phyloP scores from a whole-genome alignment of 371 early-diverging fungal genomes.

The Apophysomyces sp. region DNA sequence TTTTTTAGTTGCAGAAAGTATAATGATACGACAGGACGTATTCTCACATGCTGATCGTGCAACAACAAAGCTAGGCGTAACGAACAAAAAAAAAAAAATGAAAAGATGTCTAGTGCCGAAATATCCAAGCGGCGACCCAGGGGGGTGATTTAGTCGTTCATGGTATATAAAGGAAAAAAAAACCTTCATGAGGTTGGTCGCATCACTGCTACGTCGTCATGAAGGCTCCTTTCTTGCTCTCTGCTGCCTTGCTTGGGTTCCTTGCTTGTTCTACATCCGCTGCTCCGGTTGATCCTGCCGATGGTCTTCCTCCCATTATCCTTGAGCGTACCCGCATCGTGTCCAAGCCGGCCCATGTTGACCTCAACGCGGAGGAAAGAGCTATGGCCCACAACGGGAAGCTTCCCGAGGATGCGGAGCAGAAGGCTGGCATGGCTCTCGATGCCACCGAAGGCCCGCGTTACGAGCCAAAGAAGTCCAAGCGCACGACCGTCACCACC shows the following conservation, averaged over 20 bases:
- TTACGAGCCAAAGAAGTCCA: neutral
- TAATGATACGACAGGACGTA: neutral
- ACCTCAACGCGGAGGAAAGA: neutral
- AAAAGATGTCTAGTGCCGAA: neutral
- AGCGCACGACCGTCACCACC: neutral
- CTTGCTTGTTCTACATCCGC: neutral
- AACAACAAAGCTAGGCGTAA: neutral
- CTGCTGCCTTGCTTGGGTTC: neutral
- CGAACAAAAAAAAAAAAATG: neutral
- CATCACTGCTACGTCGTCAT: neutral
- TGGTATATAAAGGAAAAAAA: no score
- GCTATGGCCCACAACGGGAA: neutral
- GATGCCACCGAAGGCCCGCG: neutral
- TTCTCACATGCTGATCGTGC: constrained; percentile 1
- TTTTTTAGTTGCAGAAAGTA: no score
- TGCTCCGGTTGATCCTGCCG: neutral
- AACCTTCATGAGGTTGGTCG: no score
- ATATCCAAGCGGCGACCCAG: neutral
- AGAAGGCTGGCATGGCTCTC: neutral
- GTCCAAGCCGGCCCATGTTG: neutral
- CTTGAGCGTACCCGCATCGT: neutral
- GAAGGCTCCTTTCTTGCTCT: neutral
- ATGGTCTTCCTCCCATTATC: neutral
- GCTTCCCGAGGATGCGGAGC: neutral
- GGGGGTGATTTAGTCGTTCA: no score